Evolutionary conservation across 805 yeast species (phyloP).

Genomic region (Hanseniaspora meyeri): DNA sequence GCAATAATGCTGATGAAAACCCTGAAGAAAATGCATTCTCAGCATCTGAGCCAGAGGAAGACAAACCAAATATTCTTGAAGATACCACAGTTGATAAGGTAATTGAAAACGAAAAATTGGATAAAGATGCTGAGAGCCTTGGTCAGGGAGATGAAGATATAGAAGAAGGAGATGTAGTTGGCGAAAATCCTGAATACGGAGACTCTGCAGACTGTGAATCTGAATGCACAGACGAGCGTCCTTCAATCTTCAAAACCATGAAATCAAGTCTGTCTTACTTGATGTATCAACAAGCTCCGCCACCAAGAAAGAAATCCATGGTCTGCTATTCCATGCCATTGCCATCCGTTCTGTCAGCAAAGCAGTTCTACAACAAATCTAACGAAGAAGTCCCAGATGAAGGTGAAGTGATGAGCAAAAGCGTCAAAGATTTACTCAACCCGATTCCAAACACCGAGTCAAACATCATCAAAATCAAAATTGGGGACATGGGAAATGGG

Average conservation of each 20-base stretch:
- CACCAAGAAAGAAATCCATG: neutral
- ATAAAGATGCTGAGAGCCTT: too few relatives aligned
- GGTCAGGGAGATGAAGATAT: too few relatives aligned
- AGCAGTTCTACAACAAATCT: neutral
- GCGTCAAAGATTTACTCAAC: neutral
- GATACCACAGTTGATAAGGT: neutral
- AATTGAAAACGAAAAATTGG: neutral
- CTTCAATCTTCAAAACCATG: conserved; percentile 7
- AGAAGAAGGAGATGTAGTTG: neutral
- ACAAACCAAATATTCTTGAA: neutral
- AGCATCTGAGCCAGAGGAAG: neutral
- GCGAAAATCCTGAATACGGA: neutral
- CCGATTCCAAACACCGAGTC: conserved; percentile 18
- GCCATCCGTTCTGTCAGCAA: conserved; percentile 5
- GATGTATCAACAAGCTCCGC: neutral
- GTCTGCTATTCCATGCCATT: conserved; percentile 10
- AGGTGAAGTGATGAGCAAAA: neutral
- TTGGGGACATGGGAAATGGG: conserved; percentile 90
- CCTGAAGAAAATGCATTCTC: neutral
- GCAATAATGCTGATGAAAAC: neutral
- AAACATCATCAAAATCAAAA: conserved; percentile 62
- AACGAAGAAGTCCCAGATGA: neutral
- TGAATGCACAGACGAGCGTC: neutral
- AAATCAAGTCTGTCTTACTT: conserved; percentile 1
- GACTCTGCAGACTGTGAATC: neutral